Percentiles rank a stretch among this genome's conserved stretches.
These are phyloP conservation scores for Falciphora oryzae DNA, from an alignment of 2,329 filamentous ascomycete species.

Conservation along the genomic window DNA sequence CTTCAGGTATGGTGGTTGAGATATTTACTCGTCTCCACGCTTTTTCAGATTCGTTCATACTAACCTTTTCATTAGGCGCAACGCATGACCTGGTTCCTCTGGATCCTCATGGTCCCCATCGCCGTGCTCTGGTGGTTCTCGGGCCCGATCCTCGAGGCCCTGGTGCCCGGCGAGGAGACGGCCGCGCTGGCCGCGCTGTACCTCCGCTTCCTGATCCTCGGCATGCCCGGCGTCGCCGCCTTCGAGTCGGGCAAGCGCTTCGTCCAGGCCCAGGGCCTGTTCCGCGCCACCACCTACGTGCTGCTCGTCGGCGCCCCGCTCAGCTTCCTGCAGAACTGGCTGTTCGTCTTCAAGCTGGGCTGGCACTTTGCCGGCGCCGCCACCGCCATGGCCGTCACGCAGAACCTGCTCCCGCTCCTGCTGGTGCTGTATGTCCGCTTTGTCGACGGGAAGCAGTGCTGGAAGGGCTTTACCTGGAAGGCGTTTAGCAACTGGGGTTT, in stretches of 20 bases:
- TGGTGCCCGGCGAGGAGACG: conserved; percentile 44
- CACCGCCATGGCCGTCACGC: conserved; percentile 71
- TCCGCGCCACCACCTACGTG: conserved; percentile 52
- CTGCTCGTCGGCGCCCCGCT: conserved; percentile 50
- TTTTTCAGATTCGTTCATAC: not conserved
- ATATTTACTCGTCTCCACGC: not conserved
- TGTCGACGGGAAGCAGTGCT: conserved; percentile 70
- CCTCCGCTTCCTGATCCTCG: conserved; percentile 59
- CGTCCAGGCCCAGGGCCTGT: conserved; percentile 71
- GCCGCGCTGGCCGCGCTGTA: conserved; percentile 64
- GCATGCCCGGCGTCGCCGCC: conserved; percentile 65
- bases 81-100: conserved; percentile 66
- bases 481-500: conserved; percentile 24
- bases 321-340: conserved; percentile 69
- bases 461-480: conserved; percentile 67
- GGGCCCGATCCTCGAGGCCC: conserved; percentile 46
- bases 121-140: conserved; percentile 58
- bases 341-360: conserved; percentile 63
- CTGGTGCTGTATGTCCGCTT: conserved; percentile 74
- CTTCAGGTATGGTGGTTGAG: conserved; percentile 31
- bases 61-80: conserved; percentile 43
- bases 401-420: conserved; percentile 70
- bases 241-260: conserved; percentile 73
- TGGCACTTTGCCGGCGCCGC: conserved; percentile 77
- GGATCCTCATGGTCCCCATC: conserved; percentile 62